Percentiles rank a stretch among this genome's conserved stretches.
phyloP scores from a whole-genome alignment of 257 asterid species.

The Penstemon eatonii region DNA sequence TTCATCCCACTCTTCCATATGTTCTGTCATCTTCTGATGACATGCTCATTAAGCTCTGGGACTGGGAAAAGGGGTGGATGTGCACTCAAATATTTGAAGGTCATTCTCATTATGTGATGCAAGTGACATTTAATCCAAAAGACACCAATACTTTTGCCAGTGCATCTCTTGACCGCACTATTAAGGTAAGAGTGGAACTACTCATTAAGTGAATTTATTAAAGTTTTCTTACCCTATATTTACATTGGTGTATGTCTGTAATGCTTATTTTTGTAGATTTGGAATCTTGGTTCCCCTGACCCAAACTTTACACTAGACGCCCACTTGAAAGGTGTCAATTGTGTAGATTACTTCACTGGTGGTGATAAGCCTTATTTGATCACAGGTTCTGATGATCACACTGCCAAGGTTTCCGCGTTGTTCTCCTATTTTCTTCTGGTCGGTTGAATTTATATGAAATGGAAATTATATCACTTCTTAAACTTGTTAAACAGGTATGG shows the following conservation, averaged over 20 bases:
- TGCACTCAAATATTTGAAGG: conserved; percentile 99
- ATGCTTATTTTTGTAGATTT: conserved; percentile 60
- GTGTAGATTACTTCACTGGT: conserved; percentile 96
- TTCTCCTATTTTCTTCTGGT: conserved; percentile 25
- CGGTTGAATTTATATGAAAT: conserved; percentile 16
- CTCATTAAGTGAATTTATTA: conserved; percentile 10
- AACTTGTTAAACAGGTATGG: conserved; percentile 74
- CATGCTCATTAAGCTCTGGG: conserved; percentile 99
- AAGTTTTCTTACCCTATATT: conserved; percentile 8
- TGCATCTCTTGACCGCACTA: conserved; percentile 97
- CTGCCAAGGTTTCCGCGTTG: conserved; percentile 80
- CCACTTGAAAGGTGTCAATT: conserved; percentile 92
- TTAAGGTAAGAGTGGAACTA: conserved; percentile 58
- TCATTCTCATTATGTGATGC: conserved; percentile 99
- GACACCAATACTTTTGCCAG: conserved; percentile 99
- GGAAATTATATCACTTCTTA: conserved; percentile 21
- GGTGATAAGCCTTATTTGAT: conserved; percentile 96
- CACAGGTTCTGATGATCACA: conserved; percentile 98
- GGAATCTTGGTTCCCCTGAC: conserved; percentile 99
- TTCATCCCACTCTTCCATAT: conserved; percentile 94
- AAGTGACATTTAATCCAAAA: conserved; percentile 97
- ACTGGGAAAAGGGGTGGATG: conserved; percentile 98
- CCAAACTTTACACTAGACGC: conserved; percentile 98
- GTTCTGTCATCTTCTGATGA: conserved; percentile 98
- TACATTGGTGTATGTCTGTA: conserved; percentile 8